Percentiles rank a stretch among this genome's conserved stretches.
phyloP scores from a whole-genome alignment of 2,329 filamentous ascomycete species.

The Penicillium sp. region DNA sequence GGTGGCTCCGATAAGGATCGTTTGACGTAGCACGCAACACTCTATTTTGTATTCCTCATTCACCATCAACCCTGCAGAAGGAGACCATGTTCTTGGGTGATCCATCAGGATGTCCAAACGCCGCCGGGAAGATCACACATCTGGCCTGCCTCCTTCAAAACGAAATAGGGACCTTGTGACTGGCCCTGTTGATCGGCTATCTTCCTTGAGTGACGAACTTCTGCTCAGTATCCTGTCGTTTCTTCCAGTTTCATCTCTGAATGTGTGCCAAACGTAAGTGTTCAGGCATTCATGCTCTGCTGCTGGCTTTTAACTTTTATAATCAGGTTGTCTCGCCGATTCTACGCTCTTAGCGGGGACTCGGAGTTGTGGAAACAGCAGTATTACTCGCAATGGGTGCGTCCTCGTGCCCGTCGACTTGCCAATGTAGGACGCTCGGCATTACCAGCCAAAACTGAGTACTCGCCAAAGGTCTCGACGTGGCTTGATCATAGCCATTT shows the following conservation, averaged over 20 bases:
- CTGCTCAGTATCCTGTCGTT: slow-evolving; percentile 77
- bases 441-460: slow-evolving; percentile 41
- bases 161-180: slow-evolving; percentile 33
- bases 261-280: slow-evolving; percentile 56
- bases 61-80: neutral
- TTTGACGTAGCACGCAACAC: slow-evolving; percentile 11
- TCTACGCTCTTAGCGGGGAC: slow-evolving; percentile 68
- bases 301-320: slow-evolving; percentile 1
- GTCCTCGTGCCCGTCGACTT: slow-evolving; percentile 71
- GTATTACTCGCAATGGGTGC: slow-evolving; percentile 83
- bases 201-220: slow-evolving; percentile 77
- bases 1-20: slow-evolving; percentile 8
- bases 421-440: slow-evolving; percentile 57
- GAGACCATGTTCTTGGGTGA: neutral
- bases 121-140: slow-evolving; percentile 16
- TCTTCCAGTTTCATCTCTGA: slow-evolving; percentile 64
- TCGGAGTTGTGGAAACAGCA: slow-evolving; percentile 85
- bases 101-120: slow-evolving; percentile 34
- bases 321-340: slow-evolving; percentile 59
- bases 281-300: neutral
- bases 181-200: slow-evolving; percentile 56
- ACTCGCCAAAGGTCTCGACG: slow-evolving; percentile 54
- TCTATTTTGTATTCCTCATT: slow-evolving; percentile 4
- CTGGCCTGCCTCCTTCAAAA: slow-evolving; percentile 40
- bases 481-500: slow-evolving; percentile 60